Conservation (phyloP, 2,329 filamentous ascomycete species). For the Aspergillus calidoustus region DNA sequence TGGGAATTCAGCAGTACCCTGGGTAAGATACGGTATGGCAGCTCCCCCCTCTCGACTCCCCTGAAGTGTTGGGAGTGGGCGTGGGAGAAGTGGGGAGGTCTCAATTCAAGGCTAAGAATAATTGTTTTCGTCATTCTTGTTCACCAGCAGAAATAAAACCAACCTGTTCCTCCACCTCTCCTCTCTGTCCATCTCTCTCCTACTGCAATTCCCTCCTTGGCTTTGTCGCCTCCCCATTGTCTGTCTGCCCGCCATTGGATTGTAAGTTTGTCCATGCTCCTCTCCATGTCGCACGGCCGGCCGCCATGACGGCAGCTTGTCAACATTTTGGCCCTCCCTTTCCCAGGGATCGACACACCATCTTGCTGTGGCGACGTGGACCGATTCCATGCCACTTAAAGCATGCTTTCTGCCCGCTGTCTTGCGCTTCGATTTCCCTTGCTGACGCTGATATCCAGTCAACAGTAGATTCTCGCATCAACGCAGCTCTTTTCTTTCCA, state of each 20-base stretch:
- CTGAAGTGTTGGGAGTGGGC: neutral
- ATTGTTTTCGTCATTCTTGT: slow-evolving; percentile 10
- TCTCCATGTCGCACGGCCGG: slow-evolving; percentile 19
- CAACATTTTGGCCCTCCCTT: slow-evolving; percentile 27
- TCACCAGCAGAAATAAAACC: slow-evolving; percentile 9
- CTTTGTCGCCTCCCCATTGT: neutral
- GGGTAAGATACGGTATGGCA: slow-evolving; percentile 6
- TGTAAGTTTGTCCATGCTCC: slow-evolving; percentile 4
- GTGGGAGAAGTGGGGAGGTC: slow-evolving; percentile 1
- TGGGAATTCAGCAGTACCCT: neutral
- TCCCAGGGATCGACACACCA: slow-evolving; percentile 29
- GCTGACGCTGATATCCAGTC: neutral
- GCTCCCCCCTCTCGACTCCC: slow-evolving; percentile 5
- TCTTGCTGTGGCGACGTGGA: slow-evolving; percentile 28
- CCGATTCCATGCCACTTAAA: neutral
- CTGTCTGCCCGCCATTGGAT: slow-evolving; percentile 5
- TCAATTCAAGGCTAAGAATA: neutral
- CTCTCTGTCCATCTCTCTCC: slow-evolving; percentile 1
- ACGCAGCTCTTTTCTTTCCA: slow-evolving; percentile 1
- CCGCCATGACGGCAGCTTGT: slow-evolving; percentile 37
- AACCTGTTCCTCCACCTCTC: slow-evolving; percentile 19
- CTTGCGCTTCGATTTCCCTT: neutral
- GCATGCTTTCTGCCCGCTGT: neutral
- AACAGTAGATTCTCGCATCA: neutral
- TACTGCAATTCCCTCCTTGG: slow-evolving; percentile 9